Percentiles rank a stretch among this genome's conserved stretches.
These are phyloP conservation scores for Porcisia hertigi DNA, from an alignment of 208 protist genomes.

Conservation along the genomic window DNA sequence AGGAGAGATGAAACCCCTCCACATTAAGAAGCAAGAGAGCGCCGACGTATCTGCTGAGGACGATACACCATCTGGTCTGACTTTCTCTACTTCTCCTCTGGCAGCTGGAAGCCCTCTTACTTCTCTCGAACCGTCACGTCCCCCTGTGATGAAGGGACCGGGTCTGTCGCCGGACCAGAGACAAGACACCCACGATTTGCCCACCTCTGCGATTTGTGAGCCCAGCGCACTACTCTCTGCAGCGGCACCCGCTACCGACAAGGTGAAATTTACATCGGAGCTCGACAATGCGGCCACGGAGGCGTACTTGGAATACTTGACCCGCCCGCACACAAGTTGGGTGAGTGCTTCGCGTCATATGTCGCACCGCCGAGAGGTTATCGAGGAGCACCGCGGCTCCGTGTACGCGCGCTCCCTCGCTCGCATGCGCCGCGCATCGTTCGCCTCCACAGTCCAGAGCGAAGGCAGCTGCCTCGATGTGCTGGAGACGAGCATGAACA, in stretches of 20 bases:
- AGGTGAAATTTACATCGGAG: constrained; percentile 49
- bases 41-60: neutral
- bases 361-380: constrained; percentile 38
- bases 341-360: constrained; percentile 55
- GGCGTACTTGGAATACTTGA: constrained; percentile 86
- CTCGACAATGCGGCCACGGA: constrained; percentile 77
- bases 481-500: constrained; percentile 21
- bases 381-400: constrained; percentile 45
- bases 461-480: constrained; percentile 11
- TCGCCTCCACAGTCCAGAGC: constrained; percentile 37
- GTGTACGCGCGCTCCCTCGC: constrained; percentile 56
- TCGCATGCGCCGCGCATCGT: constrained; percentile 39
- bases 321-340: constrained; percentile 87
- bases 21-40: constrained; percentile 10
- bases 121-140: neutral
- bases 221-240: neutral
- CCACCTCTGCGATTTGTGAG: neutral
- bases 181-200: neutral
- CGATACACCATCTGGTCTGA: neutral
- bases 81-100: neutral
- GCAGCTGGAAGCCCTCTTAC: neutral
- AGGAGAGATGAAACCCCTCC: constrained; percentile 10
- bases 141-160: constrained; percentile 4
- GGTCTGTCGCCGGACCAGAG: neutral
- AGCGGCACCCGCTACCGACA: neutral